Evolutionary conservation across 2,329 filamentous ascomycete species (phyloP), one percentile per base, ranked within the genome.

Genomic region (Ceratocystis albifundus): DNA sequence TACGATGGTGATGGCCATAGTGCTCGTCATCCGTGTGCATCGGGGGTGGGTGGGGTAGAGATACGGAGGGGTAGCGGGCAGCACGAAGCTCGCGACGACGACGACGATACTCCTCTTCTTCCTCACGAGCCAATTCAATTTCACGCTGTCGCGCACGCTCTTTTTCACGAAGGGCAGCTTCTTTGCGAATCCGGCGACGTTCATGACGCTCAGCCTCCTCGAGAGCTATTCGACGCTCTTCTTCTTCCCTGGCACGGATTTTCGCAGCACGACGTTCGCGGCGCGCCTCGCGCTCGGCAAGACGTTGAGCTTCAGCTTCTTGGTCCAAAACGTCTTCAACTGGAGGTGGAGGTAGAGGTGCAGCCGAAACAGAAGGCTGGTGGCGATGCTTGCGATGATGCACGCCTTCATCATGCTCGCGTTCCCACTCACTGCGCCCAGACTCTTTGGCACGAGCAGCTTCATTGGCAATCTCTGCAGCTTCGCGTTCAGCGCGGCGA

Each of bases 191-290:
- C 17, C 80, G 78, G 25, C 80, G 78, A 41, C 82, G 77, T 71
- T 83, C 80, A 4, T 77, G 75, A 32, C 80, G 77, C 66, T 80
- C 78, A 0, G 76, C 77, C 69, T 82, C 84, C 67, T 87, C 84
- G 69, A 84, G 82, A 66, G 41, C 20, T 2, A 79, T 77, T 67
- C 77, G 76, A 68, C 79, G 77, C 36, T 78, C 77, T 70, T 25
- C 30, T 22, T 67, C 66, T 8, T 67, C 66, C 45, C 32, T 28
- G 8, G 57, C 66, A n/a, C 50, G 62, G 7, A 28, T 30, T 30
- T 65, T 64, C 22, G 63, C 46, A 30, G 41, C 44, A 28, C 32
- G 45, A 17, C 65, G 48, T 30, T 67, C 66, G 3, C 65, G 53
- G 17, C 53, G 53, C 3, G 62, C 44, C 45, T 32, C 15, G 25